Conservation (phyloP, 2,329 filamentous ascomycete species). For the Fusarium siculi region DNA sequence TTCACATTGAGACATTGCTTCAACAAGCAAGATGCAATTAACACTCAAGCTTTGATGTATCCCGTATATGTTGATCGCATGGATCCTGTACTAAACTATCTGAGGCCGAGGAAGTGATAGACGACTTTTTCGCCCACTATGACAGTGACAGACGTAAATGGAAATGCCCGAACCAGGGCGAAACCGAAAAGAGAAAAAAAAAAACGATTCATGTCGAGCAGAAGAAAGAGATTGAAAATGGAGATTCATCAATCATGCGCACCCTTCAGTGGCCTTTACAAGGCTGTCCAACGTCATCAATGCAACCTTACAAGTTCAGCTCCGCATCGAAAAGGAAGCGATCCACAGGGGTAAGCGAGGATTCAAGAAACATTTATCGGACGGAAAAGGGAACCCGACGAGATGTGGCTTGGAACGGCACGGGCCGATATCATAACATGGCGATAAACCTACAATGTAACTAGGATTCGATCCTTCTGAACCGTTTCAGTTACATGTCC, state of each 20-base stretch:
- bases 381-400: not conserved
- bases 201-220: not conserved
- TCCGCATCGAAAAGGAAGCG: not conserved
- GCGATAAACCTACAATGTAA: not conserved
- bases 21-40: rapidly evolving
- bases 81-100: no score
- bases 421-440: not conserved
- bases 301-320: not conserved
- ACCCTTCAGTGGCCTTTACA: not conserved
- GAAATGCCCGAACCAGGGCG: not conserved
- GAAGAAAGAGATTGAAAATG: not conserved
- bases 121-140: no score
- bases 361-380: not conserved
- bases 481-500: not conserved
- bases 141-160: not conserved
- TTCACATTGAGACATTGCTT: not conserved
- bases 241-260: not conserved
- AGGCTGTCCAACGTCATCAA: not conserved
- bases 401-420: not conserved
- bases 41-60: rapidly evolving
- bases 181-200: no score
- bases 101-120: not conserved
- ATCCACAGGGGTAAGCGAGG: not conserved
- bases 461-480: constrained; percentile 7
- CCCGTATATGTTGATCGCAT: no score